Base-by-base conservation (phyloP, 2,329 filamentous ascomycete genomes). In the Scopulariopsis brevicaulis region DNA sequence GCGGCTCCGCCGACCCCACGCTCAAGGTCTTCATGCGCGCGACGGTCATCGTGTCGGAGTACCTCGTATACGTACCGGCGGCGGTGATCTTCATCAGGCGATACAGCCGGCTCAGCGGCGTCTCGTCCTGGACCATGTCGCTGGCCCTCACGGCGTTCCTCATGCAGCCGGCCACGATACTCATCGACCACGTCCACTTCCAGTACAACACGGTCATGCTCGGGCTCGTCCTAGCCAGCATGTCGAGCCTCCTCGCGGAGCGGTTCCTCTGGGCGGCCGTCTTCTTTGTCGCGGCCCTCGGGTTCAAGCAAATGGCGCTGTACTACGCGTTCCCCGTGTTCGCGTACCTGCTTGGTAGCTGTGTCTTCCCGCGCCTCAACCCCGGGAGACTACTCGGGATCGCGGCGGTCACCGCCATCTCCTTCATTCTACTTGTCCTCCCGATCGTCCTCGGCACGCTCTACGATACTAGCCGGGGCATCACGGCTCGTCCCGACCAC, bases 121-220 rank as follows among this genome's bases (percentile, higher is more conserved):
- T 96, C 59, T 86, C 89, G 61, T 81, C 82, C 46, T 96, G 91
- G 89, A 88, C 90, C 54, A 81, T 85, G 56, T 89, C 88, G 10
- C 84, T 97, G 62, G 91, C 94, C 0, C 81, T 99, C 28, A 87
- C 89, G 14, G 94, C 92, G 1, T 86, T 99, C 60, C 77, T 99
- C 32, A 87, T 99, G 84, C 94, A 97, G 68, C 94, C 94, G 1
- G 85, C 85, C 3, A 90, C 86, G 1, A 91, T 97, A 43, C 82
- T 99, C 32, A 88, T 99, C 64, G 94, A 99, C 68, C 93, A 99
- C 68, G 89, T 93, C 7, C 94, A 87, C 68, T 99, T 99, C 69
- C 94, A 99, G 73, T 99, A 96, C 73, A 99, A 99, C 70, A 96
- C 92, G 0, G 92, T 99, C 55, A 99, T 99, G 94, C 84, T 99